phyloP scores from a whole-genome alignment of 352 stramenopile species.

The Pythium rhizo-oryzae region DNA sequence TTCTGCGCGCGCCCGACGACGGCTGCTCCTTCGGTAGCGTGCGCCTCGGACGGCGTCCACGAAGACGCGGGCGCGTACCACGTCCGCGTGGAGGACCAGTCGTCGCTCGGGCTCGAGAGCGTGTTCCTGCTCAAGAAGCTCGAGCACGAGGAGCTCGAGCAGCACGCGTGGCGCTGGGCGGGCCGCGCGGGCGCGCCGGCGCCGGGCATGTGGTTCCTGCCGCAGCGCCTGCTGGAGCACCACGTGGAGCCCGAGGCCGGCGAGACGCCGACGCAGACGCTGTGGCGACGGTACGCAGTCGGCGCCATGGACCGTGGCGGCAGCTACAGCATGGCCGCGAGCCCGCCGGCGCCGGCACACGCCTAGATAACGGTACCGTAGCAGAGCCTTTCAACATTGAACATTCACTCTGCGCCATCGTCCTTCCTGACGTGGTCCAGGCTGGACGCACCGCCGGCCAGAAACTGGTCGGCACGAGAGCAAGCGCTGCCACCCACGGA shows the following conservation, averaged over 20 bases:
- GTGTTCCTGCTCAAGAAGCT: constrained; percentile 53
- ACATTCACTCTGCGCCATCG: no score
- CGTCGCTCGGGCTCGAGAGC: constrained; percentile 48
- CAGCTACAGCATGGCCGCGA: constrained; percentile 36
- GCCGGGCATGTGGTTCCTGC: constrained; percentile 41
- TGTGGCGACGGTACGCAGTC: constrained; percentile 51
- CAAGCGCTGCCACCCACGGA: no score
- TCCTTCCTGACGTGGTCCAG: no score
- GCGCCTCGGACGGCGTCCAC: constrained; percentile 3
- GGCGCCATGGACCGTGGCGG: constrained; percentile 56
- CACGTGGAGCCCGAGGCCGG: constrained; percentile 25
- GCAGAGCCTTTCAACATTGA: background rate
- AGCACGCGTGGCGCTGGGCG: constrained; percentile 55
- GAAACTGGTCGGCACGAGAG: no score
- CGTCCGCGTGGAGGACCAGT: constrained; percentile 44
- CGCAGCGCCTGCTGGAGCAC: constrained; percentile 48
- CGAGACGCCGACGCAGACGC: constrained; percentile 18
- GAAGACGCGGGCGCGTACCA: constrained; percentile 42
- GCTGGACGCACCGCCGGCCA: no score
- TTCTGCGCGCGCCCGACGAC: constrained; percentile 11
- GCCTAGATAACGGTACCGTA: background rate
- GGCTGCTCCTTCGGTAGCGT: background rate
- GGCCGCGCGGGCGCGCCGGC: constrained; percentile 22
- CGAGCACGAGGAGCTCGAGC: constrained; percentile 48
- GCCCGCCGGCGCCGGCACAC: constrained; percentile 1